These are phyloP conservation scores for Aspergillaceae sp. DNA, from an alignment of 2,329 filamentous ascomycete species.

Conservation along the genomic window DNA sequence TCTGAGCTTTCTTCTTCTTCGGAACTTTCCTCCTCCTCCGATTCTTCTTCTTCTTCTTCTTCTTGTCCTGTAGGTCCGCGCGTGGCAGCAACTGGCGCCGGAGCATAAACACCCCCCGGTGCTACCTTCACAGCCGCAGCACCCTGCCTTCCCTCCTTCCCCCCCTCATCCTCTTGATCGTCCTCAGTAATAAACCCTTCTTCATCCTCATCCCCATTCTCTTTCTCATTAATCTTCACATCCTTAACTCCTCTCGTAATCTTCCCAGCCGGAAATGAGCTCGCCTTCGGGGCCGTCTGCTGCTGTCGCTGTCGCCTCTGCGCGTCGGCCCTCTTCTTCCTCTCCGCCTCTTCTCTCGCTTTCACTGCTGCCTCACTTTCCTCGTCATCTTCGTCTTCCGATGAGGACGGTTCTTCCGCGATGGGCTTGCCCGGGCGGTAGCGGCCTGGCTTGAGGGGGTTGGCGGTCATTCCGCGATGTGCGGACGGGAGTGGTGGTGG, in stretches of 20 bases:
- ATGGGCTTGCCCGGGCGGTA: slow-evolving; percentile 76
- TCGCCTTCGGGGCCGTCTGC: slow-evolving; percentile 41
- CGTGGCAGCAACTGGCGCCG: slow-evolving; percentile 4
- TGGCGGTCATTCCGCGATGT: slow-evolving; percentile 74
- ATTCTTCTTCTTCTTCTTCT: slow-evolving; percentile 15
- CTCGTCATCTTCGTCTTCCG: slow-evolving; percentile 45
- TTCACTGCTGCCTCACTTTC: slow-evolving; percentile 47
- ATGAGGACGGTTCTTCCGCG: slow-evolving; percentile 40
- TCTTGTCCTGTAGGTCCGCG: neutral
- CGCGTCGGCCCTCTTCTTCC: slow-evolving; percentile 24
- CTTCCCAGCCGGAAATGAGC: slow-evolving; percentile 27
- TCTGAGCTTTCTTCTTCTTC: slow-evolving; percentile 51
- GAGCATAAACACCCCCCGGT: slow-evolving; percentile 9
- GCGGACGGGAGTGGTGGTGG: slow-evolving; percentile 36
- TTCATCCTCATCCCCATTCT: slow-evolving; percentile 39
- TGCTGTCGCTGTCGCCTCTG: slow-evolving; percentile 37
- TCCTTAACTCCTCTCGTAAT: slow-evolving; percentile 24
- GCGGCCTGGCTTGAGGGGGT: slow-evolving; percentile 69
- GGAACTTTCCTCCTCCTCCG: slow-evolving; percentile 35
- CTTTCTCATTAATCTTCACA: slow-evolving; percentile 27
- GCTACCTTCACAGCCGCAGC: slow-evolving; percentile 9
- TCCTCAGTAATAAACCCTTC: slow-evolving; percentile 55
- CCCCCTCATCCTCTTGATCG: slow-evolving; percentile 30
- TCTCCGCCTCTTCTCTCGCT: slow-evolving; percentile 41
- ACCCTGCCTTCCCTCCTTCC: neutral